Evolutionary conservation across 2,329 filamentous ascomycete species (phyloP), one percentile per base, ranked within the genome.

Genomic region (Didymella segeticola): DNA sequence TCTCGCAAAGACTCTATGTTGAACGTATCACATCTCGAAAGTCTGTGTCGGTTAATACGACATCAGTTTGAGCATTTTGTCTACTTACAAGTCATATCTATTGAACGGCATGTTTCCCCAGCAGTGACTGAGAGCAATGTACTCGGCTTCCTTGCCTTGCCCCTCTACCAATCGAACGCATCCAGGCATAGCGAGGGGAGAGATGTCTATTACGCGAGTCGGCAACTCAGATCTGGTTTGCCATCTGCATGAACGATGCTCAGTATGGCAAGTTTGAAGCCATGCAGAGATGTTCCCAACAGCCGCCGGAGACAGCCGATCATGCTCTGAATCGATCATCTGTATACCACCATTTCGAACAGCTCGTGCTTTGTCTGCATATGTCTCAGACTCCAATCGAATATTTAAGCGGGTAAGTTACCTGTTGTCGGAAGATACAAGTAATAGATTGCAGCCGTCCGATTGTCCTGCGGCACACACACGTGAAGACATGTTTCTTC

Each of bases 51-150:
- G 8, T 42, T 30, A 50, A 25, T n/a, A 23, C 12, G 12, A 1
- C 12, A 4, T 12, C 3, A 10, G 7, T 25, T 2, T 11, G 7
- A 5, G 14, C 4, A 19, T 8, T 5, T 10, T 5, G 14, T 8
- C 11, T 15, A 38, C 53, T 47, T 15, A 56, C 53, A 56, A 23
- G 11, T 56, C 47, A 12, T 26, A 17, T 3, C 41, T 45, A 17
- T 55, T 50, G 5, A 19, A 30, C 2, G 47, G 47, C 42, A 51
- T 56, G 2, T 31, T 43, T 3, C 57, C 57, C 57, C 57, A 60
- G n/a, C 54, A 57, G 27, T 60, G 57, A 29, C 57, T 60, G 1
- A 60, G 38, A 23, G 53, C 37, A 27, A 51, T 19, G 22, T 51
- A 56, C 7, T 56, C 33, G 3, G 19, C 49, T 4, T 22, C 22